Conservation (phyloP, 1,139 yeast species). For the Taphrina deformans region DNA sequence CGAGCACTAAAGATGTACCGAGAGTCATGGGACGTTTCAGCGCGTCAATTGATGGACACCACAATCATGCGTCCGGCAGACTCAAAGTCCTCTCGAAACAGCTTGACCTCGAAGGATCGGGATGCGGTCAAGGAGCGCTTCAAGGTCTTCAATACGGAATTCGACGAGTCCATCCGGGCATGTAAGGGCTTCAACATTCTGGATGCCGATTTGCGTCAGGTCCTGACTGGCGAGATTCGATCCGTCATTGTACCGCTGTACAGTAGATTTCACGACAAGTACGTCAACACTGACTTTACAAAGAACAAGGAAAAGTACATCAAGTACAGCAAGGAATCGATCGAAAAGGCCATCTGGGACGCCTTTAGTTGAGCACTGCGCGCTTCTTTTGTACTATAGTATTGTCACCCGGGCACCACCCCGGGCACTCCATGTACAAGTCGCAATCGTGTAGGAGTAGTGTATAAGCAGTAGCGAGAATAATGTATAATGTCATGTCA, state of each 20-base stretch:
- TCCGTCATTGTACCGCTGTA: constrained; percentile 78
- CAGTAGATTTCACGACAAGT: constrained; percentile 76
- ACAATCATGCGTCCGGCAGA: constrained; percentile 58
- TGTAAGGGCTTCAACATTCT: constrained; percentile 66
- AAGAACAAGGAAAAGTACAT: constrained; percentile 72
- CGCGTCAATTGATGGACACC: constrained; percentile 68
- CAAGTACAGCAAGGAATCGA: constrained; percentile 58
- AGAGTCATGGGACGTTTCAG: constrained; percentile 72
- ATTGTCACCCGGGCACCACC: too few relatives aligned
- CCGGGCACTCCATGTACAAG: too few relatives aligned
- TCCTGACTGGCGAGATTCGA: constrained; percentile 61
- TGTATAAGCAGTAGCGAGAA: neutral
- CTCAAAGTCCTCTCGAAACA: constrained; percentile 44
- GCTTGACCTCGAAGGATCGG: constrained; percentile 65
- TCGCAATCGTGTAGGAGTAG: too few relatives aligned
- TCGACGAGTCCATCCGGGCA: constrained; percentile 67
- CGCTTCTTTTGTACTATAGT: neutral
- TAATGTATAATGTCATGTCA: neutral
- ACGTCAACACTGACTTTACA: constrained; percentile 67
- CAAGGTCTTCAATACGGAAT: constrained; percentile 69
- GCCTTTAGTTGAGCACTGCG: neutral
- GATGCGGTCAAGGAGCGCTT: constrained; percentile 86
- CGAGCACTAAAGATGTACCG: constrained; percentile 73
- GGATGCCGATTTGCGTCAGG: constrained; percentile 64
- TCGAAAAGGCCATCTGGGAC: constrained; percentile 32